Evolutionary conservation across 75 land plant species (phyloP), one percentile per base, ranked within the genome.

Genomic region (Sequoiadendron giganteum): DNA sequence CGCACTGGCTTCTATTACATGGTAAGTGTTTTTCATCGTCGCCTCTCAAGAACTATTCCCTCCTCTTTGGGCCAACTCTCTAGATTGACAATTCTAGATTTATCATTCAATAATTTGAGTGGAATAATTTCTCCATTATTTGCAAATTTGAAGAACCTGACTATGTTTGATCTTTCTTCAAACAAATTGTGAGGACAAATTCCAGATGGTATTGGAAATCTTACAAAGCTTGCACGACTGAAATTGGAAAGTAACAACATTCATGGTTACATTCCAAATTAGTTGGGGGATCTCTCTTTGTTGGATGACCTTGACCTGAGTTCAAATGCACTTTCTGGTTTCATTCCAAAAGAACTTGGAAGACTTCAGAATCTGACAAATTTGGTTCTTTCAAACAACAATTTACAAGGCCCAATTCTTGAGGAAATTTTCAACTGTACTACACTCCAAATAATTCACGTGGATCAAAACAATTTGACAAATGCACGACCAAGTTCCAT

Each of bases 171-270:
- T 82, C 90, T 94, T 56, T 85, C 89, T 32, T 19, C 25, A 3
- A 97, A 97, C 82, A 36, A 54, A 47, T 91, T 97, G 72, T 39
- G 83, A 25, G 99, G 97, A 15, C 4, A 77, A 52, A 89, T 97
- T 58, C 94, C 96, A 76, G 61, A 85, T 0, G 82, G 36, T 9
- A 58, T 96, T 65, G 92, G 93, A 47, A 49, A 34, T 1, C 87
- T 93, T 25, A 34, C 86, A 34, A 87, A 39, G 42, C 89, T 95
- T 9, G 86, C 81, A 40, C n/a, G 3, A 3, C 87, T 95, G 87
- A 84, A 81, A 45, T 88, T 95, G 58, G 84, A 90, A 3, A 58
- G 54, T 86, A 96, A 96, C 88, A 79, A 85, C 40, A 65, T 96
- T 28, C 72, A 85, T 25, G 91, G 92, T 36, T 77, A 88, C 6